phyloP scores from a whole-genome alignment of 352 stramenopile species.

The Globisporangium alternatum region DNA sequence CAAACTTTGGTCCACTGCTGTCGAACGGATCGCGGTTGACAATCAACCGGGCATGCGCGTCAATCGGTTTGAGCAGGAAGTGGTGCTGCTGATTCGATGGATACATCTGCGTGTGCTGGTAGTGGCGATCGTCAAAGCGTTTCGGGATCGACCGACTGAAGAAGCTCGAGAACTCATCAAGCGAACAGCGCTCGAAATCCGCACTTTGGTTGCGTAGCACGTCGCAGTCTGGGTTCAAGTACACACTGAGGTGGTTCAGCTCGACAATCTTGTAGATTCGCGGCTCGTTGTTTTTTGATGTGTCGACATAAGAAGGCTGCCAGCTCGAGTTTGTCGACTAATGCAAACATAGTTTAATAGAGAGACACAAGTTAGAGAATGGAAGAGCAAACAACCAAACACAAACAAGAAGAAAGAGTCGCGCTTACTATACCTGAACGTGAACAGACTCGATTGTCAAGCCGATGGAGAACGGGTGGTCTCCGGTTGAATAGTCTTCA shows the following conservation, averaged over 20 bases:
- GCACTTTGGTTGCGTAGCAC: conserved; percentile 48
- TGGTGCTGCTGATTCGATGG: conserved; percentile 74
- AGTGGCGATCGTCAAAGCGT: conserved; percentile 69
- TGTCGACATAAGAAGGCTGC: conserved; percentile 84
- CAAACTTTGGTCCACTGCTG: conserved; percentile 72
- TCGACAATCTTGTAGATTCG: conserved; percentile 89
- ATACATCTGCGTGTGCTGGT: conserved; percentile 69
- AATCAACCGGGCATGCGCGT: conserved; percentile 74
- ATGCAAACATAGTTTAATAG: not conserved
- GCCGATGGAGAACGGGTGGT: conserved; percentile 79
- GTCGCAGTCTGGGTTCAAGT: conserved; percentile 79
- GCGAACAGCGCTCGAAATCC: conserved; percentile 67
- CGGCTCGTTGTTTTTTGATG: conserved; percentile 72
- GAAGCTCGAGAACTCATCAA: conserved; percentile 72
- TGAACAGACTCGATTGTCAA: conserved; percentile 85
- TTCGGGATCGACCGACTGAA: conserved; percentile 83
- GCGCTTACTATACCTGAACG: conserved; percentile 39
- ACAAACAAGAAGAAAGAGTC: not conserved
- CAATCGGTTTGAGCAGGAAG: conserved; percentile 82
- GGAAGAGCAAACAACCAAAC: not conserved
- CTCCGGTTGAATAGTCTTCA: conserved; percentile 70
- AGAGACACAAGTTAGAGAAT: not conserved
- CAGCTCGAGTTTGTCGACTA: conserved; percentile 87
- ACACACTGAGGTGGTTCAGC: conserved; percentile 86
- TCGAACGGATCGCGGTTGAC: conserved; percentile 83